Conservation (phyloP, 768 basidiomycete species). For the Boletus pseudo-olivaceus region DNA sequence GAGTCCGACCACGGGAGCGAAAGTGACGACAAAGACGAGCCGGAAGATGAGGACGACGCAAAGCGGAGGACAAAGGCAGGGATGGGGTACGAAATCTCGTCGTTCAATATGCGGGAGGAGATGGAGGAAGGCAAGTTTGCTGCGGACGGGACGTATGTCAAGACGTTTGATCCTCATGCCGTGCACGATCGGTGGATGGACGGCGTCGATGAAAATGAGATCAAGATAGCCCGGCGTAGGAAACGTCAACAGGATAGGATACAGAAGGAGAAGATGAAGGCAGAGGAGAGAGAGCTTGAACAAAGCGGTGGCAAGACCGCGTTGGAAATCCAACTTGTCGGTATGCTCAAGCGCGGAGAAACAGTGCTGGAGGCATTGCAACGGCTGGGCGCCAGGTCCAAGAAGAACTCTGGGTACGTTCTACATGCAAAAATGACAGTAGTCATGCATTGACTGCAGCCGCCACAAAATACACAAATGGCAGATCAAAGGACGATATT, state of each 20-base stretch:
- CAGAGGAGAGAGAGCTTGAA: slow-evolving; percentile 71
- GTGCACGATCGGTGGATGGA: slow-evolving; percentile 97
- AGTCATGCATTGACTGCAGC: neutral
- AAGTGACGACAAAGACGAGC: slow-evolving; percentile 42
- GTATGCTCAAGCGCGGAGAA: slow-evolving; percentile 83
- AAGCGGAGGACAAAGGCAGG: slow-evolving; percentile 70
- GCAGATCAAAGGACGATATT: slow-evolving; percentile 43
- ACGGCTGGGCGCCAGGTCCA: slow-evolving; percentile 69
- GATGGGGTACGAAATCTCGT: slow-evolving; percentile 92
- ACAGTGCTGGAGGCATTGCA: slow-evolving; percentile 87
- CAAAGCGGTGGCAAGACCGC: slow-evolving; percentile 62
- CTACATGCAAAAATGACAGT: neutral
- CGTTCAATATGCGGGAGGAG: slow-evolving; percentile 99
- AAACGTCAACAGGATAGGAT: slow-evolving; percentile 73
- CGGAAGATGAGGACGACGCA: slow-evolving; percentile 74
- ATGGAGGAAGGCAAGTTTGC: slow-evolving; percentile 98
- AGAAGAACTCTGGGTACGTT: slow-evolving; percentile 37
- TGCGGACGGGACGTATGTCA: slow-evolving; percentile 85
- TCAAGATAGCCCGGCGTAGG: slow-evolving; percentile 72
- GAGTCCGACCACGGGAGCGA: slow-evolving; percentile 33
- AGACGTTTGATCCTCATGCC: slow-evolving; percentile 84
- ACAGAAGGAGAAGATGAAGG: slow-evolving; percentile 63
- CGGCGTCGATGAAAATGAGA: slow-evolving; percentile 78
- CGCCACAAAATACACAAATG: slow-evolving; percentile 30
- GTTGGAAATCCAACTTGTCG: slow-evolving; percentile 65